A percentile compares a stretch with the other conserved stretches of the same genome.
phyloP scores from a whole-genome alignment of 495 filamentous ascomycete species.

The Daldinia bambusicola region DNA sequence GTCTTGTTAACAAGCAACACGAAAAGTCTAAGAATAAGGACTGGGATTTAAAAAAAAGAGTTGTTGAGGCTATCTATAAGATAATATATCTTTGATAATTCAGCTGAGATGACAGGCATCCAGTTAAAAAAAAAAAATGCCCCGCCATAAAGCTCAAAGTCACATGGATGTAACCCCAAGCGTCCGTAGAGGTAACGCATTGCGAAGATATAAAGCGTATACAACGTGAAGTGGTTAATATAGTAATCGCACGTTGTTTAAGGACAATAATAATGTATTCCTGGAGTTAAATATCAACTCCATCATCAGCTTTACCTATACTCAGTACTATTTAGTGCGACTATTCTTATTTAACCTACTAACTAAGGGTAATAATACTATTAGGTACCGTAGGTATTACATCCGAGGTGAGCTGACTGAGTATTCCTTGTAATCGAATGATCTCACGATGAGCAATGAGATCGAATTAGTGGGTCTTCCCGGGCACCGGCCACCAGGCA shows the following conservation, averaged over 20 bases:
- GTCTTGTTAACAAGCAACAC: not conserved
- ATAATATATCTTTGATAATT: not conserved
- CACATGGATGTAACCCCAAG: not conserved
- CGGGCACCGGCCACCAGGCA: not conserved
- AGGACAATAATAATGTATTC: too few relatives aligned
- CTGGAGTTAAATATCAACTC: too few relatives aligned
- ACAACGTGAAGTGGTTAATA: too few relatives aligned
- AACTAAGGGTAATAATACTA: too few relatives aligned
- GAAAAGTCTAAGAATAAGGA: not conserved
- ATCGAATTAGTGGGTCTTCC: slow-evolving; percentile 4
- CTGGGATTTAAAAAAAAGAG: not conserved
- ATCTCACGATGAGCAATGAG: slow-evolving; percentile 5
- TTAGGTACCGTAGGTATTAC: not conserved
- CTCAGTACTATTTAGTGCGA: too few relatives aligned
- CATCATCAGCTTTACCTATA: too few relatives aligned
- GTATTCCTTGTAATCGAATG: slow-evolving; percentile 1
- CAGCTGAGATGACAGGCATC: not conserved
- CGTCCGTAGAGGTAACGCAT: too few relatives aligned
- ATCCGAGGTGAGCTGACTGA: not conserved
- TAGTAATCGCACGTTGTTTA: too few relatives aligned
- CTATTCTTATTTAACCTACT: too few relatives aligned
- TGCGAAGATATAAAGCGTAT: too few relatives aligned
- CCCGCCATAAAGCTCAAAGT: not conserved
- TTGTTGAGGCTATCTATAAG: not conserved
- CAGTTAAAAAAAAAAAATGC: not conserved